A percentile compares a stretch with the other conserved stretches of the same genome.
These are phyloP conservation scores for Thuja plicata DNA, from an alignment of 83 land plant species.

Conservation along the genomic window DNA sequence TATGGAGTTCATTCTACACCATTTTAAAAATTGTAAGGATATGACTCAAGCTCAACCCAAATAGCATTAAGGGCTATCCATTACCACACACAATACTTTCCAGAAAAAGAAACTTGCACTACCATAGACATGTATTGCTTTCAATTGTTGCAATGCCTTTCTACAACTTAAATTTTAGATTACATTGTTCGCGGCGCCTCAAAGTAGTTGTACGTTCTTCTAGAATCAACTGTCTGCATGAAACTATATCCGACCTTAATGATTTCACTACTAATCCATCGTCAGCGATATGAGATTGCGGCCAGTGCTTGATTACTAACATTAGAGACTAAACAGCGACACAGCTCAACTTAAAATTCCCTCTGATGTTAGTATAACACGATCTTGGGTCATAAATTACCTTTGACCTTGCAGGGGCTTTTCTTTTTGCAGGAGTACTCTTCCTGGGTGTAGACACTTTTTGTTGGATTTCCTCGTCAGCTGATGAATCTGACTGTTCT, in stretches of 20 bases:
- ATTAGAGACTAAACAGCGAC: no score
- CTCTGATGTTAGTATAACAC: neutral
- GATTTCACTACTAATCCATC: no score
- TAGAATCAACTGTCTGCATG: no score
- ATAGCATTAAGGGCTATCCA: neutral
- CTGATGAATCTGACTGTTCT: slow-evolving; percentile 17
- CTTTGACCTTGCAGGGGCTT: slow-evolving; percentile 1
- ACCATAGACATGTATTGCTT: neutral
- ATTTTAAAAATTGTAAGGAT: neutral
- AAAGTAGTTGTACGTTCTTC: no score
- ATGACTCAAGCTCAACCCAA: neutral
- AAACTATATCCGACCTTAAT: no score
- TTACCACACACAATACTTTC: neutral
- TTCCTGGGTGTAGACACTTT: slow-evolving; percentile 1
- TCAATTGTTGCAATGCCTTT: neutral
- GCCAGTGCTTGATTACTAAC: no score
- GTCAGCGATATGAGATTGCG: no score
- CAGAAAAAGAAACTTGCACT: neutral
- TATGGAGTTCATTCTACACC: neutral
- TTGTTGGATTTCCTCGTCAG: slow-evolving; percentile 19
- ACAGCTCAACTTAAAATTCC: no score
- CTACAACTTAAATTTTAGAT: neutral
- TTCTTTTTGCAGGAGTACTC: slow-evolving; percentile 6
- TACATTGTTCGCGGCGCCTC: no score
- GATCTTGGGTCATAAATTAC: neutral